Conservation (phyloP, 129 eudicot genomes). For the Helianthus annuus region HanXRQr2.0-SUNRISE NC_035447.2:96930973-96931472, state of each 20-base stretch:
- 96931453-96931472: conserved; percentile 87
- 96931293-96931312: conserved; percentile 98
- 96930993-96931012: conserved; percentile 97
- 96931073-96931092: conserved; percentile 85
- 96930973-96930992: conserved; percentile 85
- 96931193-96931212: conserved; percentile 89
- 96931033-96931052: conserved; percentile 73
- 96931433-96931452: conserved; percentile 87
- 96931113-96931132: conserved; percentile 77
- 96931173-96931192: conserved; percentile 94
- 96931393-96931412: conserved; percentile 92
- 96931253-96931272: conserved; percentile 82
- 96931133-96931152: conserved; percentile 82
- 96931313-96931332: conserved; percentile 90
- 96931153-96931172: conserved; percentile 87
- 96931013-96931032: conserved; percentile 89
- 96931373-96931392: conserved; percentile 96
- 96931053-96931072: conserved; percentile 92
- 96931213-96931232: conserved; percentile 70
- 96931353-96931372: conserved; percentile 78
- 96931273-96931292: conserved; percentile 74
- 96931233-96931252: conserved; percentile 91
- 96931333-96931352: conserved; percentile 80
- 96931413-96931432: conserved; percentile 98
- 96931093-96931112: conserved; percentile 90